Evolutionary conservation across 768 basidiomycete species (phyloP).

Genomic region (Russula vinacea): DNA sequence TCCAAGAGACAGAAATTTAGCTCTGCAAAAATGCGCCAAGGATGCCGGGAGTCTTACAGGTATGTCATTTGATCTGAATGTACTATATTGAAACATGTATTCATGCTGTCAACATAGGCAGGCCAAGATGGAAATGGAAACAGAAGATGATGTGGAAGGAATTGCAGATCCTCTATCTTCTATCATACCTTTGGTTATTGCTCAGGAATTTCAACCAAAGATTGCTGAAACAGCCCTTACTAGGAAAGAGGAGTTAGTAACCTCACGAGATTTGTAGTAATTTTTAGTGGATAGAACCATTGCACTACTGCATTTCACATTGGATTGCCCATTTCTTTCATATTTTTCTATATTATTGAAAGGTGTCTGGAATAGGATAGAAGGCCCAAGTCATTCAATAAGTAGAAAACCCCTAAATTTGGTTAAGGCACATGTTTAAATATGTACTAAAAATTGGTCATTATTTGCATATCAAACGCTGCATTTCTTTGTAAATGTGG

Average conservation of each 20-base stretch:
- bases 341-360: too few species aligned
- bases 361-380: too few species aligned
- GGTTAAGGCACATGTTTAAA: too few species aligned
- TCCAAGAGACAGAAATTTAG: conserved; percentile 63
- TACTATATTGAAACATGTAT: not conserved
- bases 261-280: not conserved
- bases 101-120: conserved; percentile 7
- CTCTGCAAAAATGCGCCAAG: conserved; percentile 45
- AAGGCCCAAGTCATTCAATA: too few species aligned
- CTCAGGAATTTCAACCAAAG: not conserved
- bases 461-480: too few species aligned
- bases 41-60: conserved; percentile 63
- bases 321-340: too few species aligned
- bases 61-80: conserved; percentile 30
- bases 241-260: not conserved
- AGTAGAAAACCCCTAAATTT: too few species aligned
- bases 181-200: not conserved
- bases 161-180: not conserved
- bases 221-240: not conserved
- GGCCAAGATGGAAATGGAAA: conserved; percentile 28
- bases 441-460: too few species aligned
- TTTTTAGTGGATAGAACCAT: not conserved
- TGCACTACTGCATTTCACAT: too few species aligned
- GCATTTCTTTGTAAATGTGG: too few species aligned
- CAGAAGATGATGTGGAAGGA: conserved; percentile 22